These are phyloP conservation scores for Boletus rubroflammeus DNA, from an alignment of 768 basidiomycete genomes.

Conservation along the genomic window DNA sequence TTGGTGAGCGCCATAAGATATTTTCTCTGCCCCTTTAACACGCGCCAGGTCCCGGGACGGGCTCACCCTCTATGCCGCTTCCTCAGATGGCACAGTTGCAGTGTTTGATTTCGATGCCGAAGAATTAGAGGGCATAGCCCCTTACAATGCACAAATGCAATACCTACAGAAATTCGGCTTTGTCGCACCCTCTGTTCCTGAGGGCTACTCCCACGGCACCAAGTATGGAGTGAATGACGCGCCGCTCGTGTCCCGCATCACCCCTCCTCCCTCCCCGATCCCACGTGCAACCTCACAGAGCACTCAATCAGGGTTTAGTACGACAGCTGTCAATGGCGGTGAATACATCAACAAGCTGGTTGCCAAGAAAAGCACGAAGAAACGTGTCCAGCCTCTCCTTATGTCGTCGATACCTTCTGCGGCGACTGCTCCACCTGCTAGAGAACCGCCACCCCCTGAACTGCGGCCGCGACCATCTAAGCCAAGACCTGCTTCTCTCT, in stretches of 20 bases:
- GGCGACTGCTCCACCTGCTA: slow-evolving; percentile 13
- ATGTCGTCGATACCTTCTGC: slow-evolving; percentile 38
- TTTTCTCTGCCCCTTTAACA: slow-evolving; percentile 3
- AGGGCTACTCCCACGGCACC: slow-evolving; percentile 61
- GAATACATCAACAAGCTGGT: slow-evolving; percentile 72
- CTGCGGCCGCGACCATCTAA: slow-evolving; percentile 24
- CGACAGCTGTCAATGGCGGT: slow-evolving; percentile 37
- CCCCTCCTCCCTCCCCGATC: slow-evolving; percentile 50
- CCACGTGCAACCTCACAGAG: slow-evolving; percentile 29
- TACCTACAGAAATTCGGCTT: slow-evolving; percentile 84
- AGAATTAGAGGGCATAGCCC: slow-evolving; percentile 79
- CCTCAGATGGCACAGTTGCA: slow-evolving; percentile 92
- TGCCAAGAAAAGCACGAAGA: slow-evolving; percentile 70
- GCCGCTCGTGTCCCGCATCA: slow-evolving; percentile 31
- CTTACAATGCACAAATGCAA: slow-evolving; percentile 66
- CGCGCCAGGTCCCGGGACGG: slow-evolving; percentile 84
- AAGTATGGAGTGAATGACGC: slow-evolving; percentile 19
- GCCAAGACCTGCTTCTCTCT: slow-evolving; percentile 25
- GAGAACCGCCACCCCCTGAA: slow-evolving; percentile 12
- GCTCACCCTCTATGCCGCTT: slow-evolving; percentile 87
- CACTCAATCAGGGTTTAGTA: slow-evolving; percentile 41
- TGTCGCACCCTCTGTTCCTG: slow-evolving; percentile 58
- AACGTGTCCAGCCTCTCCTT: slow-evolving; percentile 52
- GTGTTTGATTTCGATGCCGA: slow-evolving; percentile 80
- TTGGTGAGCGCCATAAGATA: slow-evolving; percentile 57